phyloP scores from a whole-genome alignment of 306 rosid genomes.

The Adenanthera pavonina region DNA sequence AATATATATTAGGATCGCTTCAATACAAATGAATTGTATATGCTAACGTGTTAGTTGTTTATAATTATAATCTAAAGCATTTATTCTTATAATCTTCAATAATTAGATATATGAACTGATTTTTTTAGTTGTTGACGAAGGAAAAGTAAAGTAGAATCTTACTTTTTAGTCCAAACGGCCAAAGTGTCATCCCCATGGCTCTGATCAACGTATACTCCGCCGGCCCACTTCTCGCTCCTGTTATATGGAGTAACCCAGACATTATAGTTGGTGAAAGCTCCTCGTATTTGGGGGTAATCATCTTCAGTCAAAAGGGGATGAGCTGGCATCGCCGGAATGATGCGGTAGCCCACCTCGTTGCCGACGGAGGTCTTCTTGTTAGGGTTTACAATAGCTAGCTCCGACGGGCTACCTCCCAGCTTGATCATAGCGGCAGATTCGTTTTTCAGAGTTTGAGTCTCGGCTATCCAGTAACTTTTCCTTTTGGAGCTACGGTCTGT shows the following conservation, averaged over 20 bases:
- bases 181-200: slow-evolving; percentile 63
- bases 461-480: slow-evolving; percentile 60
- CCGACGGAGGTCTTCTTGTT: slow-evolving; percentile 52
- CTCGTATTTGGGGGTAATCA: slow-evolving; percentile 66
- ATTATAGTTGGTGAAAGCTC: slow-evolving; percentile 57
- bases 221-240: slow-evolving; percentile 67
- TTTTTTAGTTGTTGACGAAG: too few relatives aligned
- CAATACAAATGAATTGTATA: too few relatives aligned
- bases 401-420: slow-evolving; percentile 44
- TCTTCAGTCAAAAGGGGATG: slow-evolving; percentile 47
- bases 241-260: slow-evolving; percentile 71
- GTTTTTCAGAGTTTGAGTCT: slow-evolving; percentile 31
- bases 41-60: too few relatives aligned
- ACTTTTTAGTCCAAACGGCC: slow-evolving; percentile 58
- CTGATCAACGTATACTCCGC: slow-evolving; percentile 54
- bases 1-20: slow-evolving; percentile 4
- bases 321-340: slow-evolving; percentile 41
- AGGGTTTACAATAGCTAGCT: slow-evolving; percentile 58
- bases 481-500: slow-evolving; percentile 48
- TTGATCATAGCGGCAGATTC: slow-evolving; percentile 53
- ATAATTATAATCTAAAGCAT: too few relatives aligned
- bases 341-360: slow-evolving; percentile 57
- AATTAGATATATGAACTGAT: too few relatives aligned
- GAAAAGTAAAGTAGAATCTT: background rate
- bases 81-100: too few relatives aligned